Evolutionary conservation across 2,329 filamentous ascomycete species (phyloP).

Genomic region (Arthroderma sp.): DNA sequence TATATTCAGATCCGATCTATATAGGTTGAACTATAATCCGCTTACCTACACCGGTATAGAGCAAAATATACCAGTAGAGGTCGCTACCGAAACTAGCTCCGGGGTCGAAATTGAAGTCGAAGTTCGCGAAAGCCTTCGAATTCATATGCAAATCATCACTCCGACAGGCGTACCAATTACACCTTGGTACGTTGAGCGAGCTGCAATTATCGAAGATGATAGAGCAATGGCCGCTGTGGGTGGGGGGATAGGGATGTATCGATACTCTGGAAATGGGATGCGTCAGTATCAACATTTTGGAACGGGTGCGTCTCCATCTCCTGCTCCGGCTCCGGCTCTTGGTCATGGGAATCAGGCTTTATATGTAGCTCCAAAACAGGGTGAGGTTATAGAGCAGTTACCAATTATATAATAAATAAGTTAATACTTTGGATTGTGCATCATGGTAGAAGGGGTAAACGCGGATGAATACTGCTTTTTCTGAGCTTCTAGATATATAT

Average conservation of each 20-base stretch:
- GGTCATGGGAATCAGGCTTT: neutral
- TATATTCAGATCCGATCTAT: slow-evolving; percentile 3
- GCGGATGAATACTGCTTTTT: too few species aligned
- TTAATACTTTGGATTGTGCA: slow-evolving; percentile 1
- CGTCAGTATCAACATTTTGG: neutral
- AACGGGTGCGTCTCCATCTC: neutral
- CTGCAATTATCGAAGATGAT: neutral
- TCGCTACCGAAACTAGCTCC: neutral
- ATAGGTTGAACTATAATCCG: slow-evolving; percentile 3
- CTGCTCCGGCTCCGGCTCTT: neutral
- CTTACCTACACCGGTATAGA: neutral
- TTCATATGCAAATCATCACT: slow-evolving; percentile 1
- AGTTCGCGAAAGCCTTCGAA: slow-evolving; percentile 4
- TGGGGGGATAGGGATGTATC: neutral
- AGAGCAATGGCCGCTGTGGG: neutral
- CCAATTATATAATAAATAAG: slow-evolving; percentile 6
- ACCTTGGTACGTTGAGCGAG: neutral
- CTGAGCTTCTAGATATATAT: too few species aligned
- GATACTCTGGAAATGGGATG: neutral
- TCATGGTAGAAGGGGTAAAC: neutral
- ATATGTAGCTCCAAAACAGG: slow-evolving; percentile 2
- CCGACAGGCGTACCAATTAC: neutral
- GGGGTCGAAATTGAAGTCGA: slow-evolving; percentile 3
- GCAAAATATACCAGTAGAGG: slow-evolving; percentile 1
- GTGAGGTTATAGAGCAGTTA: slow-evolving; percentile 3